phyloP scores from a whole-genome alignment of 257 asterid species.

The Jacaranda mimosifolia region DNA sequence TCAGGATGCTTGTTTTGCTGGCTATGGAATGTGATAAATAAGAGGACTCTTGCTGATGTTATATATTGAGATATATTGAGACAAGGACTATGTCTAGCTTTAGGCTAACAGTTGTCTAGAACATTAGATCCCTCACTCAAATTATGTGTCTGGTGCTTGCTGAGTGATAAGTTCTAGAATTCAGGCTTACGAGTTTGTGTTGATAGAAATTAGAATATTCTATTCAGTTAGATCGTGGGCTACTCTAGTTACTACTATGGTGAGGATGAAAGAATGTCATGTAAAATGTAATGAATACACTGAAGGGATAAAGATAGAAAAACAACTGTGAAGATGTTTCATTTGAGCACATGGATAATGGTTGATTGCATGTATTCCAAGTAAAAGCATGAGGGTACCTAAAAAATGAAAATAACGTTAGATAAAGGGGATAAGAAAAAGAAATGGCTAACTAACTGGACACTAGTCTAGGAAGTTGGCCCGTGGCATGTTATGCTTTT shows the following conservation, averaged over 20 bases:
- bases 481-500: constrained; percentile 20
- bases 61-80: constrained; percentile 11
- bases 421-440: constrained; percentile 6
- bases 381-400: constrained; percentile 11
- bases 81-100: constrained; percentile 15
- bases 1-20: constrained; percentile 1
- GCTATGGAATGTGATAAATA: constrained; percentile 24
- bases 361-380: constrained; percentile 16
- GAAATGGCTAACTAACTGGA: constrained; percentile 5
- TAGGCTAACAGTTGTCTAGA: constrained; percentile 15
- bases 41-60: constrained; percentile 24
- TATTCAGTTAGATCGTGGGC: constrained; percentile 23
- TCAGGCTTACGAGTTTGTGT: constrained; percentile 13
- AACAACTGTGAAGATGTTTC: constrained; percentile 10
- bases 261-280: constrained; percentile 13
- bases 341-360: constrained; percentile 23
- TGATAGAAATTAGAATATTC: constrained; percentile 8
- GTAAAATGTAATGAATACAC: constrained; percentile 14
- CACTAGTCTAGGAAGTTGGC: not conserved
- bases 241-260: constrained; percentile 10
- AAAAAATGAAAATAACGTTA: constrained; percentile 18
- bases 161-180: not conserved
- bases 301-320: not conserved
- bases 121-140: constrained; percentile 13
- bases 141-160: not conserved